A percentile compares a stretch with the other conserved stretches of the same genome.
Conservation (phyloP, 352 stramenopile species). For the Globisporangium cystogenes region DNA sequence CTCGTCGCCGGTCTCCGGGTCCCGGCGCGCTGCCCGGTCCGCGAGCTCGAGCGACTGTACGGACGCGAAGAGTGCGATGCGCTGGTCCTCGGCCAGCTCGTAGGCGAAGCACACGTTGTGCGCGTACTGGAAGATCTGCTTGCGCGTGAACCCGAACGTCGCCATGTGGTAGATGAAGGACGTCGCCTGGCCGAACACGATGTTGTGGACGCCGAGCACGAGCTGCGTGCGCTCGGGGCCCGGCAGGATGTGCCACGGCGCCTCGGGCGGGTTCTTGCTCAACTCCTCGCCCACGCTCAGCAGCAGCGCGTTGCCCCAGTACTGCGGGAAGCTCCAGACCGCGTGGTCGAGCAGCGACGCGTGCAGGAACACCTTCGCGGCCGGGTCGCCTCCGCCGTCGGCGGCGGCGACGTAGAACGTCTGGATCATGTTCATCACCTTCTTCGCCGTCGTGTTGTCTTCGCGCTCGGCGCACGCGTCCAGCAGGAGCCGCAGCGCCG, state of each 20-base stretch:
- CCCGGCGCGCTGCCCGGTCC: conserved; percentile 10
- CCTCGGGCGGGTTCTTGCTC: conserved; percentile 57
- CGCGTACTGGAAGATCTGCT: conserved; percentile 68
- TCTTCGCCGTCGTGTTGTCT: conserved; percentile 60
- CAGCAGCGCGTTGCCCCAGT: conserved; percentile 70
- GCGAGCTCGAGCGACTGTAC: conserved; percentile 35
- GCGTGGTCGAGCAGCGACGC: conserved; percentile 41
- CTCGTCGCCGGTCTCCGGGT: conserved; percentile 20
- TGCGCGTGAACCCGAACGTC: conserved; percentile 57
- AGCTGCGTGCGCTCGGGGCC: conserved; percentile 56
- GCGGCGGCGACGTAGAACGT: conserved; percentile 50
- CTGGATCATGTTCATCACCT: conserved; percentile 84
- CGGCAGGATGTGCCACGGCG: conserved; percentile 61
- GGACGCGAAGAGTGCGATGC: conserved; percentile 55
- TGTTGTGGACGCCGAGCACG: conserved; percentile 70
- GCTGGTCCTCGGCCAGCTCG: conserved; percentile 73
- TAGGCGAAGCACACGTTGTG: conserved; percentile 77
- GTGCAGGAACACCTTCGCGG: conserved; percentile 71
- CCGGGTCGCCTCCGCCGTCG: conserved; percentile 3
- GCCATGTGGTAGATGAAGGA: conserved; percentile 76
- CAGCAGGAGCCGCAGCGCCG: conserved; percentile 51
- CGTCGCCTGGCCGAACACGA: conserved; percentile 69
- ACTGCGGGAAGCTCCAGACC: conserved; percentile 61
- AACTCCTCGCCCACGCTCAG: conserved; percentile 75
- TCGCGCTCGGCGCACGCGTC: conserved; percentile 55